phyloP scores from a whole-genome alignment of 2,329 filamentous ascomycete genomes.

The Apiospora pterosperma region DNA sequence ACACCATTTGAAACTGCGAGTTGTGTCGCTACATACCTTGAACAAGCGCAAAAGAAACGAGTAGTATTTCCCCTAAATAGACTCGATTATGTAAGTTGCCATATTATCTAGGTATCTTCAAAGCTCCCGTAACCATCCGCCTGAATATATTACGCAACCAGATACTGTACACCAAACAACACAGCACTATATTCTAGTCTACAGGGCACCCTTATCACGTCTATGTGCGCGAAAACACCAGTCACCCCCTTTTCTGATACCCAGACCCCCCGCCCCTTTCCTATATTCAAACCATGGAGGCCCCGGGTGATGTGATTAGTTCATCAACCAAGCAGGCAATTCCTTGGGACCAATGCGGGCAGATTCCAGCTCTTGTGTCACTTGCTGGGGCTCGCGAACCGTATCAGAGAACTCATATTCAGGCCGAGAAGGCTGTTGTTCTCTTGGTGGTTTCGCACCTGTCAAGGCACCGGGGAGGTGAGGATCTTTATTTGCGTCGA shows the following conservation, averaged over 20 bases:
- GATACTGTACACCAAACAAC: not conserved
- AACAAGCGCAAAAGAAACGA: not conserved
- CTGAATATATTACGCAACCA: not conserved
- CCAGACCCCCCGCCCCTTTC: not conserved
- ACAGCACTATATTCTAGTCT: not conserved
- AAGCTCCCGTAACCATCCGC: no score
- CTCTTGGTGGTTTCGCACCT: not conserved
- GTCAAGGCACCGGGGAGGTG: not conserved
- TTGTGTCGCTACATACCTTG: not conserved
- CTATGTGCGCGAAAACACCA: not conserved
- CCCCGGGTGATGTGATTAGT: not conserved
- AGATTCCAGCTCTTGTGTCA: not conserved
- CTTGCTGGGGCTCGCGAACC: not conserved
- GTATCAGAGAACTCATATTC: not conserved
- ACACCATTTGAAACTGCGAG: not conserved
- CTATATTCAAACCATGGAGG: not conserved
- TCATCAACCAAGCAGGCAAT: not conserved
- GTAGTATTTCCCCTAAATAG: not conserved
- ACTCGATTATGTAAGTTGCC: not conserved
- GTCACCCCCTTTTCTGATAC: not conserved
- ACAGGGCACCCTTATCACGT: not conserved
- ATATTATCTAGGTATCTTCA: no score
- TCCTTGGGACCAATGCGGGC: not conserved
- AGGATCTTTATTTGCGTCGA: not conserved
- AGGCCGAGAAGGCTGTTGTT: not conserved